These are phyloP conservation scores for Cladophialophora carrionii DNA, from an alignment of 2,329 filamentous ascomycete genomes.

Conservation along the genomic window DNA sequence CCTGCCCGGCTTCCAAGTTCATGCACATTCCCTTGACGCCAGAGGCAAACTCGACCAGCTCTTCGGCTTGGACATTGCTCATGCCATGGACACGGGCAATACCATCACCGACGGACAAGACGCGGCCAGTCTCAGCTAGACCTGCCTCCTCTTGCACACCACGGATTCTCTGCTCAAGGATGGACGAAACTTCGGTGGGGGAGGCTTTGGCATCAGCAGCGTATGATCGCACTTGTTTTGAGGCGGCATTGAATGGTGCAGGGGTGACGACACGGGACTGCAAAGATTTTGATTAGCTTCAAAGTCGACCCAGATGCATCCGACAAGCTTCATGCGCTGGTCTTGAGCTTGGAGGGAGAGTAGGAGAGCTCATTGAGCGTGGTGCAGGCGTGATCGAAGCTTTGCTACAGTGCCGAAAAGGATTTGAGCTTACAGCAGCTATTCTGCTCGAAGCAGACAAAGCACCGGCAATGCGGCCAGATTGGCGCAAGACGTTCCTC, in stretches of 20 bases:
- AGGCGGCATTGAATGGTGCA: conserved; percentile 70
- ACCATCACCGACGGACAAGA: conserved; percentile 99
- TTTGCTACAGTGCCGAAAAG: conserved; percentile 49
- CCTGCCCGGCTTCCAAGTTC: conserved; percentile 99
- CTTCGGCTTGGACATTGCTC: conserved; percentile 99
- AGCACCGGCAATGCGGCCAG: conserved; percentile 90
- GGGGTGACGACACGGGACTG: conserved; percentile 87
- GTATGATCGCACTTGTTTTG: conserved; percentile 80
- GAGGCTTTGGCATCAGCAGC: conserved; percentile 91
- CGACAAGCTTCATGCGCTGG: neutral
- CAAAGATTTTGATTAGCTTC: conserved; percentile 44
- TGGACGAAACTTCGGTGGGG: conserved; percentile 97
- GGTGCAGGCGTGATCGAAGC: conserved; percentile 46
- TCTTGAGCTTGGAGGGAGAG: conserved; percentile 18
- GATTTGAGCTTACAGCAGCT: conserved; percentile 79
- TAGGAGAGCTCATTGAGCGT: conserved; percentile 41
- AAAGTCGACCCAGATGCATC: conserved; percentile 32
- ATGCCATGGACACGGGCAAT: conserved; percentile 99
- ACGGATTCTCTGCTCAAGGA: conserved; percentile 98
- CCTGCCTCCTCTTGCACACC: conserved; percentile 96
- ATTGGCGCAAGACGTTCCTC: conserved; percentile 97
- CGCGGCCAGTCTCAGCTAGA: conserved; percentile 97
- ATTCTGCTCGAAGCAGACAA: conserved; percentile 90
- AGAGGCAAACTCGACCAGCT: conserved; percentile 99
- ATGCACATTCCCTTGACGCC: conserved; percentile 99